phyloP scores from a whole-genome alignment of 2,329 filamentous ascomycete species.

The Xylariales sp. region DNA sequence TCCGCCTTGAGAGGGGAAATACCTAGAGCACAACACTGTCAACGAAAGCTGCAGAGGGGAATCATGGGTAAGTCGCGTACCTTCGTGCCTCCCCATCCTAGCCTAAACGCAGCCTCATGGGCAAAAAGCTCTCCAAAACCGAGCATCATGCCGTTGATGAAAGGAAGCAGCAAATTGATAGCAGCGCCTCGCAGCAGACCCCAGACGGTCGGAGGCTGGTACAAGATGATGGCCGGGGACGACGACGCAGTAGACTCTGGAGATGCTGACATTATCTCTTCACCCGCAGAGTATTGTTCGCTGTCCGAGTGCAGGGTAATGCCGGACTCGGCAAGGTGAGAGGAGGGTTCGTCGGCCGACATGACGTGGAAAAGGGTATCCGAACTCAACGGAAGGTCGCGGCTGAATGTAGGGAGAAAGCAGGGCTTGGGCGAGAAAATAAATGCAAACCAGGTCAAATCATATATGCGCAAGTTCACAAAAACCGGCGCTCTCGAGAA shows the following conservation, averaged over 20 bases:
- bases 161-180: constrained; percentile 93
- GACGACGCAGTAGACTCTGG: constrained; percentile 54
- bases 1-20: constrained; percentile 56
- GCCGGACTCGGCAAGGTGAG: constrained; percentile 65
- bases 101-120: constrained; percentile 86
- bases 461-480: no score
- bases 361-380: constrained; percentile 33
- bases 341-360: constrained; percentile 43
- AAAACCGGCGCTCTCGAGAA: no score
- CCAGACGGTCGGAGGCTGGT: constrained; percentile 85
- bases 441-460: no score
- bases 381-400: no score
- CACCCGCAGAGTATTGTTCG: constrained; percentile 71
- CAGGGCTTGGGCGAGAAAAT: no score
- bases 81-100: constrained; percentile 94
- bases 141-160: constrained; percentile 97
- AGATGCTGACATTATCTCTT: constrained; percentile 57
- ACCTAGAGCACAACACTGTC: constrained; percentile 43
- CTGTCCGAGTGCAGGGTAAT: constrained; percentile 79
- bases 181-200: constrained; percentile 80
- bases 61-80: no score
- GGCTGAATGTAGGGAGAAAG: no score
- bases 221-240: constrained; percentile 72
- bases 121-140: constrained; percentile 96
- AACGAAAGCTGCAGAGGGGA: no score